Base-by-base conservation (phyloP, 2,329 filamentous ascomycete genomes). In the Teratosphaeria gauchensis region DNA sequence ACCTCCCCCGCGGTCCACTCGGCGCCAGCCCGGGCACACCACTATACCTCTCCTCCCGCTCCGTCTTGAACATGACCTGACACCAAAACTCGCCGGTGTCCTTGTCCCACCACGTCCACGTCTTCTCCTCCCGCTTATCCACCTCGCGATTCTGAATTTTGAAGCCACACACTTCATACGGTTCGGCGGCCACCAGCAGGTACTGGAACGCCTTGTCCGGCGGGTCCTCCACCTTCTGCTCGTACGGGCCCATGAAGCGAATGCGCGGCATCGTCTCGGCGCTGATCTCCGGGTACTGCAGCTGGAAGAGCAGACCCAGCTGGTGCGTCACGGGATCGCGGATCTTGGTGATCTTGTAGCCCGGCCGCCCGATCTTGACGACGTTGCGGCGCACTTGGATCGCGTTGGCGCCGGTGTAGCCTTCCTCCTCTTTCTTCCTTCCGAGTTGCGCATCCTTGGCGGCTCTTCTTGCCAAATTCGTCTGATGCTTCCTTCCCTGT, bases 401-500 rank as follows among this genome's bases (percentile, higher is more conserved):
- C 66, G 87, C 86, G 61, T 90, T 90, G 69, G 95, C 86, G 54
- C 89, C 89, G 1, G 87, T 81, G 8, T 90, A 88, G n/a, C 63
- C 66, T 48, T 88, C 74, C 30, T 68, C 65, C 53, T 66, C 61
- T 46, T 89, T 74, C 54, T 65, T 61, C 64, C 87, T 87, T 55
- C 91, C 91, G 68, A 97, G 89, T 72, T 92, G 90, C 72, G 95
- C 88, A 75, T 99, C 94, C 69, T 92, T 87, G n/a, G 94, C 94
- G 7, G 92, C 94, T 70, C 94, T 90, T 9, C 94, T 87, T 31
- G 94, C 94, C 56, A 99, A 85, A 77, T 99, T 99, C 61, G 94
- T 97, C 78, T 99, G 94, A 77, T 99, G 94, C 78, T 99, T 99
- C 73, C 94, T 90, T 59, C 94, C 94, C 77, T 99, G 94, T 3